A percentile compares a stretch with the other conserved stretches of the same genome.
These are phyloP conservation scores for Conoideocrella luteorostrata DNA, from an alignment of 2,329 filamentous ascomycete species.

Conservation along the genomic window DNA sequence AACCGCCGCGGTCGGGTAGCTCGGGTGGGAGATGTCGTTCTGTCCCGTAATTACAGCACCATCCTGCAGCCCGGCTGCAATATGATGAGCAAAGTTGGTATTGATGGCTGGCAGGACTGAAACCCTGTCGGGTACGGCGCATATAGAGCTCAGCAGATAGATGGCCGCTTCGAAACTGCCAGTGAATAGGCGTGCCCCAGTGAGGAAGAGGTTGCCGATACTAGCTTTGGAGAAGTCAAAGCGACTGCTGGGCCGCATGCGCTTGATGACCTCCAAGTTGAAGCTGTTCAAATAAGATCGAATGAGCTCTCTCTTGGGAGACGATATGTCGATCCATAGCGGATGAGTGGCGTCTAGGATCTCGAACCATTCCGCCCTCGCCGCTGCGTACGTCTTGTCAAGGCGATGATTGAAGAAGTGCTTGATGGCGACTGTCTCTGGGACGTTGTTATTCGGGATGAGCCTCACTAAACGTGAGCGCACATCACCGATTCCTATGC, in stretches of 20 bases:
- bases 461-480: conserved; percentile 71
- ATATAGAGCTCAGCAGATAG: conserved; percentile 81
- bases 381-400: conserved; percentile 48
- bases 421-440: conserved; percentile 70
- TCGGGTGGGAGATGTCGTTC: conserved; percentile 86
- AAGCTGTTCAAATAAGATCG: conserved; percentile 70
- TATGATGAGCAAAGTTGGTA: conserved; percentile 92
- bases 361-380: conserved; percentile 76
- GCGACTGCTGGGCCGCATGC: conserved; percentile 62
- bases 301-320: conserved; percentile 69
- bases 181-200: conserved; percentile 81
- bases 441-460: conserved; percentile 60
- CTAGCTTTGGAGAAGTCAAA: conserved; percentile 74
- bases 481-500: conserved; percentile 49
- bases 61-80: conserved; percentile 73
- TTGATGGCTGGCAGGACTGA: conserved; percentile 85
- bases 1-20: conserved; percentile 48
- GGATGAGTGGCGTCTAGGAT: conserved; percentile 77
- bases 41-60: conserved; percentile 80
- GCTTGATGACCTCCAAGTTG: conserved; percentile 72
- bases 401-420: conserved; percentile 83
- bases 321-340: conserved; percentile 67
- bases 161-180: conserved; percentile 90
- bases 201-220: conserved; percentile 74
- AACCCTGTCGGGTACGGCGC: conserved; percentile 70